Evolutionary conservation across 2,329 filamentous ascomycete genomes (phyloP).

Genomic region (Pseudogymnoascus sp.): DNA sequence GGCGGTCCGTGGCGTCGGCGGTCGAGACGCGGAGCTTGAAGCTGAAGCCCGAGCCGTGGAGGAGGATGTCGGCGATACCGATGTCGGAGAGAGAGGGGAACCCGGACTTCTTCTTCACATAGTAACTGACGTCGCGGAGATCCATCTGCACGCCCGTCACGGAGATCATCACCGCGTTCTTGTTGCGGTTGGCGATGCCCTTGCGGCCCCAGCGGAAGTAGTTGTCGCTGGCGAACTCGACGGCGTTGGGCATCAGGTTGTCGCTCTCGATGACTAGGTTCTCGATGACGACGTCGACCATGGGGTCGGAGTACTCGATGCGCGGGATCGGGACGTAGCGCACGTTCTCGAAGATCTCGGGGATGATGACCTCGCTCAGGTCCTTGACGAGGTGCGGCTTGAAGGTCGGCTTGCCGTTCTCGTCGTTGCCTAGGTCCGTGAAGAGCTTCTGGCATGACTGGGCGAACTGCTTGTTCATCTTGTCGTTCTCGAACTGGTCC

Average conservation of each 20-base stretch:
- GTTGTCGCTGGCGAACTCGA: conserved; percentile 86
- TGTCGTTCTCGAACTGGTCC: conserved; percentile 82
- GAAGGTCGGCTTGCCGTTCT: conserved; percentile 76
- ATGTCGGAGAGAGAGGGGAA: conserved; percentile 84
- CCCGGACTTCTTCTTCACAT: conserved; percentile 89
- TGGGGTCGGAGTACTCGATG: conserved; percentile 81
- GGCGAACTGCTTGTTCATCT: conserved; percentile 76
- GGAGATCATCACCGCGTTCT: conserved; percentile 74
- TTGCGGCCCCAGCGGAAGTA: conserved; percentile 94
- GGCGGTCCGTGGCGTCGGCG: conserved; percentile 64
- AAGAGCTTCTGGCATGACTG: conserved; percentile 76
- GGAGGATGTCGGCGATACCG: conserved; percentile 80
- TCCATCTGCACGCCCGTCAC: conserved; percentile 91
- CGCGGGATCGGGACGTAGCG: conserved; percentile 89
- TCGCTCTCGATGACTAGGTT: conserved; percentile 94
- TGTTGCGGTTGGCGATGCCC: conserved; percentile 70
- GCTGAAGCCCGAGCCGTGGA: conserved; percentile 80
- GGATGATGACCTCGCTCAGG: conserved; percentile 77
- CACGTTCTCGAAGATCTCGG: conserved; percentile 71
- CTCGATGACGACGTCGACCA: conserved; percentile 83
- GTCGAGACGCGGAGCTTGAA: conserved; percentile 88
- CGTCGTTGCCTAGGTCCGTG: conserved; percentile 79
- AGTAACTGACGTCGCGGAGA: conserved; percentile 82
- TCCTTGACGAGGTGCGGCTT: conserved; percentile 93
- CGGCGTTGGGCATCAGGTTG: conserved; percentile 88